A percentile compares a stretch with the other conserved stretches of the same genome.
phyloP scores from a whole-genome alignment of 2,329 filamentous ascomycete species.

The Delphinella strobiligena region DNA sequence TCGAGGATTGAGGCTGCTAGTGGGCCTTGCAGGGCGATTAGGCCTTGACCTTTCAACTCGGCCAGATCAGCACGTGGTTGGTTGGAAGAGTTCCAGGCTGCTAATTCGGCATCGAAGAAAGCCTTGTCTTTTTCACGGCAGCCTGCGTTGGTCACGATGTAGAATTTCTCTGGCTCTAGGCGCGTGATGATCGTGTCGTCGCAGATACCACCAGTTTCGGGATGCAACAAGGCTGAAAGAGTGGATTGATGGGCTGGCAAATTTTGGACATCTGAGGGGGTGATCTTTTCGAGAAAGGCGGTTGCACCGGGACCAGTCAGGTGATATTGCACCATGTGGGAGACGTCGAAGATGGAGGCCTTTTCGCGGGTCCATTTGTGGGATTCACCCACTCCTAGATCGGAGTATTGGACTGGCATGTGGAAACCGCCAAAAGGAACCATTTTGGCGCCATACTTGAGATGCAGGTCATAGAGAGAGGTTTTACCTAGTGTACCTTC shows the following conservation, averaged over 20 bases:
- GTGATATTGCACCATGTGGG: constrained; percentile 87
- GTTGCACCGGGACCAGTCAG: constrained; percentile 71
- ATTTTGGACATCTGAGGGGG: constrained; percentile 58
- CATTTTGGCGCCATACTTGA: constrained; percentile 76
- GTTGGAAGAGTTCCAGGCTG: constrained; percentile 42
- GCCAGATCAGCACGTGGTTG: constrained; percentile 22
- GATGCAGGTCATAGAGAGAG: constrained; percentile 66
- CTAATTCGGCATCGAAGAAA: constrained; percentile 62
- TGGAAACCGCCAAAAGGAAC: constrained; percentile 88
- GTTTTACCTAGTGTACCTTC: constrained; percentile 32
- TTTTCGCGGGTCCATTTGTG: constrained; percentile 82
- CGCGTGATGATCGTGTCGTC: constrained; percentile 89
- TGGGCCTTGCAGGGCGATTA: constrained; percentile 85
- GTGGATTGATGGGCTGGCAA: constrained; percentile 60
- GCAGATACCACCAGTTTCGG: constrained; percentile 74
- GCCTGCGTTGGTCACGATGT: constrained; percentile 90
- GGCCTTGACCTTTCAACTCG: constrained; percentile 50
- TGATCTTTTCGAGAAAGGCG: constrained; percentile 72
- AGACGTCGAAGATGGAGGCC: constrained; percentile 88
- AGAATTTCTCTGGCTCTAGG: constrained; percentile 61
- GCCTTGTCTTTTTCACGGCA: constrained; percentile 78
- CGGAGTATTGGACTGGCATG: constrained; percentile 85
- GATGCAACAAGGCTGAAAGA: constrained; percentile 72
- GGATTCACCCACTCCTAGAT: constrained; percentile 66
- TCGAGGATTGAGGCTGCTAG: constrained; percentile 58